A percentile compares a stretch with the other conserved stretches of the same genome.
These are phyloP conservation scores for Mediolabrus comicus DNA, from an alignment of 108 stramenopile species.

Conservation along the genomic window DNA sequence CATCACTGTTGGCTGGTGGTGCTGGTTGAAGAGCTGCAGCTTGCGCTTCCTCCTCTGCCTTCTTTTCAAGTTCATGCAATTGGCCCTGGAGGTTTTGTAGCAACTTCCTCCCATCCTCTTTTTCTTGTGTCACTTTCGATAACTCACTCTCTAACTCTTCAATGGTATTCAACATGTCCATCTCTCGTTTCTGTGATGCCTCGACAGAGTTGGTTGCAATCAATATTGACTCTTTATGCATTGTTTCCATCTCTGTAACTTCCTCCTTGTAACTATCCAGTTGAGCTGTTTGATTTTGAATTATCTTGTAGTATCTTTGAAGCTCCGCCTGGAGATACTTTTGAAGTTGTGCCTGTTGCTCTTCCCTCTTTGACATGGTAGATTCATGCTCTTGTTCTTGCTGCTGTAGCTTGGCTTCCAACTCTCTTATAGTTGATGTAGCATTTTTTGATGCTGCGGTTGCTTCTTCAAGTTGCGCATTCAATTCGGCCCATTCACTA, in stretches of 20 bases:
- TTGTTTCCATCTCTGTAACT: neutral
- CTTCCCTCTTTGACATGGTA: neutral
- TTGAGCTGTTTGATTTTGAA: conserved; percentile 19
- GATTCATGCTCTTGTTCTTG: neutral
- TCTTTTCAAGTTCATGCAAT: neutral
- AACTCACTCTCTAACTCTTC: conserved; percentile 39
- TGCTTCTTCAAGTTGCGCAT: conserved; percentile 4
- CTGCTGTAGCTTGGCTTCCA: neutral
- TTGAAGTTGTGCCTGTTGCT: conserved; percentile 26
- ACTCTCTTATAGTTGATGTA: conserved; percentile 1
- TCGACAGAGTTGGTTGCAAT: conserved; percentile 41
- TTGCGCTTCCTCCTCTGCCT: neutral
- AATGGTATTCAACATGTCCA: conserved; percentile 18
- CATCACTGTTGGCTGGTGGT: neutral
- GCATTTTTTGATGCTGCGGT: conserved; percentile 1
- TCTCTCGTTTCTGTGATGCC: conserved; percentile 28
- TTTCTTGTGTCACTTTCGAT: neutral
- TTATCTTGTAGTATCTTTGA: conserved; percentile 27
- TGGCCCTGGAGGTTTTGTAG: neutral
- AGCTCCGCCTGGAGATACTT: conserved; percentile 22
- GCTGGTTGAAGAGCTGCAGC: neutral
- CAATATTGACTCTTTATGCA: conserved; percentile 28
- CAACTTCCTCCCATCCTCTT: neutral
- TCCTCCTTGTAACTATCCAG: conserved; percentile 7
- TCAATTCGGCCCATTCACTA: conserved; percentile 3